A percentile compares a stretch with the other conserved stretches of the same genome.
Evolutionary conservation across 2,329 filamentous ascomycete species (phyloP).

Genomic region (Verticillium albo-atrum): DNA sequence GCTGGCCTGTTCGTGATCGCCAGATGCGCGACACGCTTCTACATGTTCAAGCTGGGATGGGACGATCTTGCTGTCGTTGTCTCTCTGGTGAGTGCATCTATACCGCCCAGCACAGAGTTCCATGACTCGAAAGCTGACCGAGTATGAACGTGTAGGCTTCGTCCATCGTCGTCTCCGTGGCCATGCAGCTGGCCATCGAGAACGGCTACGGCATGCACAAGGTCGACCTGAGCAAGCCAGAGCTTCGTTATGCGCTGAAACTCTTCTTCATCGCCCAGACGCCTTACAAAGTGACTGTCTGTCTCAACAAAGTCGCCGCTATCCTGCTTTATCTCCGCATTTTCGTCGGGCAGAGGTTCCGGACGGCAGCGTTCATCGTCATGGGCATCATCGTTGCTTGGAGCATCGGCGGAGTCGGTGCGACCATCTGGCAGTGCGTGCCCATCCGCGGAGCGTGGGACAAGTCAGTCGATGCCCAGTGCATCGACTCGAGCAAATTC

Average conservation of each 20-base stretch:
- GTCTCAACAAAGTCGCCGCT: slow-evolving; percentile 29
- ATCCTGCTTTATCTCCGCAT: slow-evolving; percentile 26
- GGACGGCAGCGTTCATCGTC: slow-evolving; percentile 19
- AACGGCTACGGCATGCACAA: slow-evolving; percentile 12
- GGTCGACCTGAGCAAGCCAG: slow-evolving; percentile 1
- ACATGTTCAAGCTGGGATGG: not conserved
- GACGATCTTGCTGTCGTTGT: not conserved
- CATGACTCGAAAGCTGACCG: not conserved
- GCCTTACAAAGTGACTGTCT: slow-evolving; percentile 40
- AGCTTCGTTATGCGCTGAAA: slow-evolving; percentile 4
- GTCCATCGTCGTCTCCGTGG: not conserved
- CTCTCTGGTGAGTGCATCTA: not conserved
- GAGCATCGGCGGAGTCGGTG: slow-evolving; percentile 29
- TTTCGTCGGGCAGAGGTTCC: slow-evolving; percentile 21
- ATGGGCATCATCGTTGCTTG: slow-evolving; percentile 28
- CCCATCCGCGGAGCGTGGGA: slow-evolving; percentile 30
- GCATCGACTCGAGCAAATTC: slow-evolving; percentile 21
- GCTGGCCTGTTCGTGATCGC: not conserved
- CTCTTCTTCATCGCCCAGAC: slow-evolving; percentile 30
- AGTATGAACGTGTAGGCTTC: not conserved
- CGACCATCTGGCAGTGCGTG: slow-evolving; percentile 33
- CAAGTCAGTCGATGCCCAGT: slow-evolving; percentile 16
- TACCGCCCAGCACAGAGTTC: not conserved
- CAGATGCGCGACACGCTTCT: not conserved
- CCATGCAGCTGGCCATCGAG: slow-evolving; percentile 9